phyloP scores from a whole-genome alignment of 495 filamentous ascomycete genomes.

The Penicillium fimorum region DNA sequence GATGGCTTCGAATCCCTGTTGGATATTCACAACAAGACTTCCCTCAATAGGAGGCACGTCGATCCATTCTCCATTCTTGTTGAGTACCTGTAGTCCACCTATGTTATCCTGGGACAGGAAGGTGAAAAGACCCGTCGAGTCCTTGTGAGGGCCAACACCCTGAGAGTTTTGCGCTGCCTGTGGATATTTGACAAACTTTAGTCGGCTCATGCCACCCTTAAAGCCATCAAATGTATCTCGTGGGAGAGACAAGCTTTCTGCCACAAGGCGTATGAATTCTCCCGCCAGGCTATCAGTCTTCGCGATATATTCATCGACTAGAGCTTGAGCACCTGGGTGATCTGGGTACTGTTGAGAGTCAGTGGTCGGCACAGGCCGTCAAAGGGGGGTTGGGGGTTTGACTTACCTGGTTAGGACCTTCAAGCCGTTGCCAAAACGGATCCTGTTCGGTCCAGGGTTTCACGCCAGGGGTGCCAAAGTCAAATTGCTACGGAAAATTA shows the following conservation, averaged over 20 bases:
- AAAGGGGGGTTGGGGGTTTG: background rate
- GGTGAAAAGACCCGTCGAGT: conserved; percentile 65
- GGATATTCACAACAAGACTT: conserved; percentile 58
- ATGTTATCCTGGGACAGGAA: conserved; percentile 54
- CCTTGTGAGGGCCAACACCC: conserved; percentile 91
- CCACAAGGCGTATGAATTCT: conserved; percentile 74
- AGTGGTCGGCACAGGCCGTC: background rate
- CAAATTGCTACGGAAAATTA: conserved; percentile 37
- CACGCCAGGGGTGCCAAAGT: conserved; percentile 42
- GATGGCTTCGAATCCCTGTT: conserved; percentile 87
- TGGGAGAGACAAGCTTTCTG: conserved; percentile 77
- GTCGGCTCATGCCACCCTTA: conserved; percentile 82
- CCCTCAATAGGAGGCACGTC: conserved; percentile 47
- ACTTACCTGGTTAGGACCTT: conserved; percentile 38
- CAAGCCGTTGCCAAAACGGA: conserved; percentile 67
- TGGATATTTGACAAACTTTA: conserved; percentile 93
- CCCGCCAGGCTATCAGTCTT: conserved; percentile 68
- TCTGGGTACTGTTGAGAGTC: conserved; percentile 44
- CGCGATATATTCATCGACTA: conserved; percentile 80
- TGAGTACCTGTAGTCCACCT: conserved; percentile 51
- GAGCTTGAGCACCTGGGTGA: conserved; percentile 59
- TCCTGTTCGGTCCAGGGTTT: conserved; percentile 55
- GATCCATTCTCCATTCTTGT: conserved; percentile 50
- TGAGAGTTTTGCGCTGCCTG: conserved; percentile 60
- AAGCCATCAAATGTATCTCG: conserved; percentile 74